A percentile compares a stretch with the other conserved stretches of the same genome.
These are phyloP conservation scores for Lachnellula arida DNA, from an alignment of 2,329 filamentous ascomycete genomes.

Conservation along the genomic window DNA sequence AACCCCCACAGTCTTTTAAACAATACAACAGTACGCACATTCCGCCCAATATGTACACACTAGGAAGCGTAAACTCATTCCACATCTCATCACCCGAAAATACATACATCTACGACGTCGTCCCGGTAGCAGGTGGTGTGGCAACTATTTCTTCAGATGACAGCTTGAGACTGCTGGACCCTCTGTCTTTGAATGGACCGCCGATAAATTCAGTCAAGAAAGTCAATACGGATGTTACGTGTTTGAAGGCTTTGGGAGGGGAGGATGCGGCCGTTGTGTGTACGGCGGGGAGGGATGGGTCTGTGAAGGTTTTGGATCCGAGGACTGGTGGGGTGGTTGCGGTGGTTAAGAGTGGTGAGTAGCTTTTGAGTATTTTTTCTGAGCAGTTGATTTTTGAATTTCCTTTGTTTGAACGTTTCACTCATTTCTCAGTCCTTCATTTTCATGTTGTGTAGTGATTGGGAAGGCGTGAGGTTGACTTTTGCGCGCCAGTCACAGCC, in stretches of 20 bases:
- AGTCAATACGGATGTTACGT: constrained; percentile 59
- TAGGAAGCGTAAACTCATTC: constrained; percentile 23
- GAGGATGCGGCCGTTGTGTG: constrained; percentile 46
- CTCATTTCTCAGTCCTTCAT: background rate
- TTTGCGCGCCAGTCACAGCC: background rate
- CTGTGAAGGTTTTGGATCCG: constrained; percentile 53
- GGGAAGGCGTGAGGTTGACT: background rate
- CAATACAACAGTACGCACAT: background rate
- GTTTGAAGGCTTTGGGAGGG: constrained; percentile 50
- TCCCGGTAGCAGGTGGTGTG: constrained; percentile 25
- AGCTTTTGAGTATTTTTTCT: background rate
- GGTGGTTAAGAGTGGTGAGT: constrained; percentile 33
- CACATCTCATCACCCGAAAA: constrained; percentile 24
- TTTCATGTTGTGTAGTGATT: background rate
- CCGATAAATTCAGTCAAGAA: constrained; percentile 45
- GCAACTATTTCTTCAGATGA: constrained; percentile 63
- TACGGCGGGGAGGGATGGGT: constrained; percentile 68
- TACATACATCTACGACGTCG: constrained; percentile 43
- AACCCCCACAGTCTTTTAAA: background rate
- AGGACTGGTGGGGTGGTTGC: constrained; percentile 45
- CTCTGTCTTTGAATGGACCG: constrained; percentile 48
- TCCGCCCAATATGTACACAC: constrained; percentile 28
- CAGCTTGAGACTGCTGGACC: constrained; percentile 61
- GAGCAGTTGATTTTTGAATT: background rate
- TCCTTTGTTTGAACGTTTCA: background rate